Conservation (phyloP, 495 filamentous ascomycete genomes). For the Aspergillus panamensis region DNA sequence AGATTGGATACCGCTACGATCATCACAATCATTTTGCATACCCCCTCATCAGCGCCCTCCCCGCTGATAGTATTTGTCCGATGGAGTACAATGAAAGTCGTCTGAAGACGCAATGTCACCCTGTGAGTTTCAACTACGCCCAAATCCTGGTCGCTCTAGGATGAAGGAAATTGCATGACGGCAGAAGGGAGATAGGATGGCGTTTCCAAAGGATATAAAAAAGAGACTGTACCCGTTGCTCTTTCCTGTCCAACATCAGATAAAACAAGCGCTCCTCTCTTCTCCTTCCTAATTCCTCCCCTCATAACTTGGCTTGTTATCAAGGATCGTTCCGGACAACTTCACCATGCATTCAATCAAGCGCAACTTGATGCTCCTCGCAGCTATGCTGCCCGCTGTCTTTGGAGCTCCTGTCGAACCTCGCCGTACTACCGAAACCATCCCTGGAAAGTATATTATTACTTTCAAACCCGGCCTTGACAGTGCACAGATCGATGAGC, state of each 20-base stretch:
- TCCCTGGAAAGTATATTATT: slow-evolving; percentile 32
- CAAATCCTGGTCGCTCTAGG: slow-evolving; percentile 14
- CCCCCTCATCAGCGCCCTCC: slow-evolving; percentile 7
- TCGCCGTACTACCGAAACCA: slow-evolving; percentile 13
- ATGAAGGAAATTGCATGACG: slow-evolving; percentile 9
- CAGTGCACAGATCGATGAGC: slow-evolving; percentile 19
- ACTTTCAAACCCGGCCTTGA: slow-evolving; percentile 26
- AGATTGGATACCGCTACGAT: neutral
- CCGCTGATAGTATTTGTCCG: slow-evolving; percentile 16
- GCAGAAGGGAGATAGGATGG: slow-evolving; percentile 1
- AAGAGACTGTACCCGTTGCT: slow-evolving; percentile 7
- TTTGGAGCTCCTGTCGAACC: slow-evolving; percentile 21
- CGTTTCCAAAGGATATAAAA: slow-evolving; percentile 16
- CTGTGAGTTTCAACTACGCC: slow-evolving; percentile 20
- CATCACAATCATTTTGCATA: neutral
- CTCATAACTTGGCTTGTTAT: neutral
- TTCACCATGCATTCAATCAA: slow-evolving; percentile 28
- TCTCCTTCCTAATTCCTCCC: slow-evolving; percentile 9
- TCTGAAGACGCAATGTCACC: slow-evolving; percentile 29
- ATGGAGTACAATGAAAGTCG: slow-evolving; percentile 21
- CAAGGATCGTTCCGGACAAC: slow-evolving; percentile 3
- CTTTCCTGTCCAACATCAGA: slow-evolving; percentile 7
- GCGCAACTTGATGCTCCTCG: slow-evolving; percentile 24
- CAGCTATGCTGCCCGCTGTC: slow-evolving; percentile 25
- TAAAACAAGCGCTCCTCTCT: neutral